A percentile compares a stretch with the other conserved stretches of the same genome.
Conservation (phyloP, 805 yeast genomes). For the Pichia californica region DNA sequence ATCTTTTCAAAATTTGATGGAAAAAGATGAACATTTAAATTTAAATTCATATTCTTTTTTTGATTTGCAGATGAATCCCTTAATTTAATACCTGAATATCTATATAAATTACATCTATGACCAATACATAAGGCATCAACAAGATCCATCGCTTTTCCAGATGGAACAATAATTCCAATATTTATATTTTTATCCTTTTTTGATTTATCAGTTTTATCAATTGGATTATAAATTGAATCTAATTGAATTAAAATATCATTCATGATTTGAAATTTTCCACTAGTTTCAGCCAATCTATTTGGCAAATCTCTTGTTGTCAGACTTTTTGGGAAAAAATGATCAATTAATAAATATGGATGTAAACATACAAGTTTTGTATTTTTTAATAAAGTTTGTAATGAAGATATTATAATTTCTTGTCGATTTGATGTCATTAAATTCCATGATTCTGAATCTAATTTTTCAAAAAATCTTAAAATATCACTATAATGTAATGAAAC, state of each 20-base stretch:
- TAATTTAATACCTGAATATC: conserved; percentile 58
- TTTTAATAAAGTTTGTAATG: conserved; percentile 65
- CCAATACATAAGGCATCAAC: conserved; percentile 67
- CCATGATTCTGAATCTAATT: conserved; percentile 31
- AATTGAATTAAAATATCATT: conserved; percentile 56
- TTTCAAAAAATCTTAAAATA: conserved; percentile 78
- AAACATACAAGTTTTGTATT: conserved; percentile 78
- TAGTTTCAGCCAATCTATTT: conserved; percentile 60
- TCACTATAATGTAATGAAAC: conserved; percentile 88
- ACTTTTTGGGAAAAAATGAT: conserved; percentile 80
- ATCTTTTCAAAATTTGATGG: conserved; percentile 31
- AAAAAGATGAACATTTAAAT: conserved; percentile 32
- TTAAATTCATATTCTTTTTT: conserved; percentile 17
- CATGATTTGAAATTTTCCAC: conserved; percentile 77
- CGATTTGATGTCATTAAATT: conserved; percentile 12
- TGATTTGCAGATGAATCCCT: conserved; percentile 35
- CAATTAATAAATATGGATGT: conserved; percentile 82
- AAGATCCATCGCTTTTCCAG: conserved; percentile 65
- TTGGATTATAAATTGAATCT: conserved; percentile 26
- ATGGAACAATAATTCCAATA: conserved; percentile 64
- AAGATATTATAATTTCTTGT: conserved; percentile 54
- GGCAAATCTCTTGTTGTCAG: conserved; percentile 68
- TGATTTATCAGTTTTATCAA: conserved; percentile 15
- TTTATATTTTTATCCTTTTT: conserved; percentile 29
- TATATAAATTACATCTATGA: conserved; percentile 45